phyloP scores from a whole-genome alignment of 257 asterid species.

The Capsicum chinense region DNA sequence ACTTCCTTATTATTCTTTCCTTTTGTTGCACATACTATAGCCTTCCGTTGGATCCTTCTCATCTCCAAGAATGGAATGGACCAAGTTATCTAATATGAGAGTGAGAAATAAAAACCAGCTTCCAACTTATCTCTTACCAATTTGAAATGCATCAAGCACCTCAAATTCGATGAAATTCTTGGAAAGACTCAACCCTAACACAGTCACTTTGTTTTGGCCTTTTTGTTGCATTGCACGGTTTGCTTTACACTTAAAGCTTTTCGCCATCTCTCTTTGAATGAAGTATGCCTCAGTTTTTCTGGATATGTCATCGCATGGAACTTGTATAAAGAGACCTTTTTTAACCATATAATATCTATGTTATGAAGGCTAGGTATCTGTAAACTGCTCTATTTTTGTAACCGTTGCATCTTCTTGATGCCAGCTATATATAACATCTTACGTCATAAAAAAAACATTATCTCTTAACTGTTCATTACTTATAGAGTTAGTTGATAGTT shows the following conservation, averaged over 20 bases:
- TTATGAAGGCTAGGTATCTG: neutral
- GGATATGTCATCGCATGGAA: neutral
- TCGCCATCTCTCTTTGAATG: neutral
- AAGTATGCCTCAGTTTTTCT: neutral
- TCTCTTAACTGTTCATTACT: neutral
- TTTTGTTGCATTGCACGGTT: neutral
- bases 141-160: constrained; percentile 8
- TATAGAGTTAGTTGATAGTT: neutral
- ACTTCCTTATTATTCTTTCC: neutral
- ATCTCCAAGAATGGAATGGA: neutral
- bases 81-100: neutral
- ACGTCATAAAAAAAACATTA: neutral
- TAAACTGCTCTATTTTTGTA: neutral
- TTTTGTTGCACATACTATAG: neutral
- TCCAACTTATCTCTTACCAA: neutral
- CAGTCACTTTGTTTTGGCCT: neutral
- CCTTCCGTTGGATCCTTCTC: neutral
- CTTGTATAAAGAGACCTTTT: neutral
- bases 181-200: neutral
- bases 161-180: neutral
- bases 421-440: neutral
- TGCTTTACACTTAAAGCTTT: neutral
- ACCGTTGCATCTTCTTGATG: neutral
- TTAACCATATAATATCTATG: neutral
- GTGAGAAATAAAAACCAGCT: neutral